A percentile compares a stretch with the other conserved stretches of the same genome.
Evolutionary conservation across 768 basidiomycete species (phyloP).

Genomic region (Sporobolomyces roseus): DNA sequence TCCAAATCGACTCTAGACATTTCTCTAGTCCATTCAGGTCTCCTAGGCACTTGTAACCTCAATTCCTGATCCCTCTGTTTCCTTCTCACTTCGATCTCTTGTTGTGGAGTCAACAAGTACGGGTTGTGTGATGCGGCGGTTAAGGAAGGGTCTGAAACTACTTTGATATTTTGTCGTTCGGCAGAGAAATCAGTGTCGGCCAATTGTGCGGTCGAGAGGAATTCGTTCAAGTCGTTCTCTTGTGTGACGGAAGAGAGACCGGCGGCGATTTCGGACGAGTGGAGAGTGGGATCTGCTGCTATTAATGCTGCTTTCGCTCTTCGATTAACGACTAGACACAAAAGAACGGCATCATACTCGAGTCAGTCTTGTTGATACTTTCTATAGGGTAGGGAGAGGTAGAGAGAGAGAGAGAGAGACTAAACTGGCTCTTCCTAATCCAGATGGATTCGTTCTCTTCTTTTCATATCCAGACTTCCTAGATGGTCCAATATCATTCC

Average conservation of each 20-base stretch:
- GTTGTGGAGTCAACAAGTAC: constrained; percentile 73
- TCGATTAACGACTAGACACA: constrained; percentile 66
- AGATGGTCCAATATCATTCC: constrained; percentile 14
- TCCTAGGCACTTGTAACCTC: constrained; percentile 70
- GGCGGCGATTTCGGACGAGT: constrained; percentile 68
- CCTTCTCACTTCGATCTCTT: constrained; percentile 69
- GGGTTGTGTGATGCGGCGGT: constrained; percentile 62
- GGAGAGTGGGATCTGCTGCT: constrained; percentile 55
- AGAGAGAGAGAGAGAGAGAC: neutral
- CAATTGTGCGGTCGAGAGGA: constrained; percentile 86
- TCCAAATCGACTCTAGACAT: constrained; percentile 78
- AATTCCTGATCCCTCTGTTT: constrained; percentile 71
- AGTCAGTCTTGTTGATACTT: too few relatives aligned
- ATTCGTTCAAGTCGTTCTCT: constrained; percentile 91
- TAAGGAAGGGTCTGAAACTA: constrained; percentile 48
- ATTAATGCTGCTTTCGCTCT: constrained; percentile 70
- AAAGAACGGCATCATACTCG: too few relatives aligned
- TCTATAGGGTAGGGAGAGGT: neutral
- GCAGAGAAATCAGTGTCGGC: constrained; percentile 95
- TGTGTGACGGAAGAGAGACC: constrained; percentile 87
- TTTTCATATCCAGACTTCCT: constrained; percentile 37
- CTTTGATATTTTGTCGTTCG: constrained; percentile 51
- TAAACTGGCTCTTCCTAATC: constrained; percentile 74
- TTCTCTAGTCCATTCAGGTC: constrained; percentile 80
- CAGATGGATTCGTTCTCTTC: constrained; percentile 49